Conservation (phyloP, 176 grass and related monocot species). For the Phragmites australis region DNA sequence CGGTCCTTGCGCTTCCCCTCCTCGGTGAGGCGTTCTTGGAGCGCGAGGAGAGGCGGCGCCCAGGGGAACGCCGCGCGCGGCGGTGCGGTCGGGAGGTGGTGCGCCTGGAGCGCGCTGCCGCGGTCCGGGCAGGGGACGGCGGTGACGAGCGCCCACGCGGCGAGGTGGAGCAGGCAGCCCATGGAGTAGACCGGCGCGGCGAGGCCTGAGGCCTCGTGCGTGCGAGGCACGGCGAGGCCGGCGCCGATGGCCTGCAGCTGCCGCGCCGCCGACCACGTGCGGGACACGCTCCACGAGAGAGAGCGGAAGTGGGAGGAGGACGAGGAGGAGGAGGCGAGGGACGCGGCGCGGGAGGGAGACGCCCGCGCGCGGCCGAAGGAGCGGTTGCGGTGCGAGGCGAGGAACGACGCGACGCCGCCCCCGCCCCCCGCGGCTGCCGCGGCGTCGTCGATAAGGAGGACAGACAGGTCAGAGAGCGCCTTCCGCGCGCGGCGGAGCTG, state of each 20-base stretch:
- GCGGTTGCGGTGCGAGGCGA: conserved; percentile 85
- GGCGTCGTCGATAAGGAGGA: conserved; percentile 81
- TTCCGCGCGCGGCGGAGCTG: conserved; percentile 78
- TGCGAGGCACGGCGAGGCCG: conserved; percentile 60
- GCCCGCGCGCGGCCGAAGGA: conserved; percentile 76
- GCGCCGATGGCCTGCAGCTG: conserved; percentile 82
- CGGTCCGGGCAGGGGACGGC: conserved; percentile 87
- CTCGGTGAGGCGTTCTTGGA: conserved; percentile 78
- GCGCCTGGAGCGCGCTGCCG: conserved; percentile 53
- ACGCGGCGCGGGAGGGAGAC: conserved; percentile 28
- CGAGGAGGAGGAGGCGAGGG: conserved; percentile 7
- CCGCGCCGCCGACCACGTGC: conserved; percentile 81
- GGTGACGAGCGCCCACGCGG: conserved; percentile 75
- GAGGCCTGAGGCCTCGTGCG: conserved; percentile 63
- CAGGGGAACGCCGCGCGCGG: conserved; percentile 60
- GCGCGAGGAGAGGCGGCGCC: conserved; percentile 65
- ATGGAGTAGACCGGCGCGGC: conserved; percentile 63
- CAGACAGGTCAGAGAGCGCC: conserved; percentile 73
- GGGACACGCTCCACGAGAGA: conserved; percentile 94
- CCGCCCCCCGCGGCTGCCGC: conserved; percentile 21
- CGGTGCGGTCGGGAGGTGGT: conserved; percentile 47
- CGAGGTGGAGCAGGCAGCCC: conserved; percentile 70
- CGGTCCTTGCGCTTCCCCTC: conserved; percentile 91
- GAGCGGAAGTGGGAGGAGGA: conserved; percentile 78
- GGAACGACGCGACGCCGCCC: conserved; percentile 43